These are phyloP conservation scores for Yamadazyma conglobata DNA, from an alignment of 1,139 yeast species.

Conservation along the genomic window DNA sequence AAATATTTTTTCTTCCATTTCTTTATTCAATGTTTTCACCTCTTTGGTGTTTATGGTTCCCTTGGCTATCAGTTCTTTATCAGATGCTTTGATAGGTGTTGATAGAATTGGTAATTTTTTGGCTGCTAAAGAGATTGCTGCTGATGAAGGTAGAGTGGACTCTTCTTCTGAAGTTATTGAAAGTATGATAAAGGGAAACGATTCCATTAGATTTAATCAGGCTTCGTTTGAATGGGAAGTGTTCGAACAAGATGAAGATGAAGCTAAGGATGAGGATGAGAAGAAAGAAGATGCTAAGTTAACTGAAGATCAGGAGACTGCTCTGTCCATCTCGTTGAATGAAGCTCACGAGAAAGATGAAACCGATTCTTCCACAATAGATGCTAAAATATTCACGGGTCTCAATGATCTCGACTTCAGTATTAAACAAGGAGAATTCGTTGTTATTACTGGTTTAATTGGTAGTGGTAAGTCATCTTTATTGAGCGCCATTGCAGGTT, in stretches of 20 bases:
- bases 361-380: conserved; percentile 6
- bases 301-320: conserved; percentile 1
- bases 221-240: conserved; percentile 41
- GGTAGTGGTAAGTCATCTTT: conserved; percentile 74
- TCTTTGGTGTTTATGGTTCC: conserved; percentile 63
- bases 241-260: conserved; percentile 26
- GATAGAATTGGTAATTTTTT: conserved; percentile 58
- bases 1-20: conserved; percentile 71
- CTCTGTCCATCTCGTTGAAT: no score
- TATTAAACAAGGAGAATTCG: conserved; percentile 55
- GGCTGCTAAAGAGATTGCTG: conserved; percentile 30
- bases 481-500: conserved; percentile 51
- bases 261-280: conserved; percentile 7
- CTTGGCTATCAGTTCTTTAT: conserved; percentile 62
- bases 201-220: conserved; percentile 25
- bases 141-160: conserved; percentile 17
- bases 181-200: conserved; percentile 18
- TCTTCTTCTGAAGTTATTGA: conserved; percentile 9
- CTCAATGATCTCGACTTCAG: conserved; percentile 38
- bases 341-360: neutral
- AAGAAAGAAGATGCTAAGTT: conserved; percentile 4
- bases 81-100: conserved; percentile 67
- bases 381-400: conserved; percentile 24
- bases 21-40: conserved; percentile 63
- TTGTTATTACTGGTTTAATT: conserved; percentile 65